Evolutionary conservation across 2,329 filamentous ascomycete species (phyloP), one percentile per base, ranked within the genome.

Genomic region (Bipolaris zeicola): DNA sequence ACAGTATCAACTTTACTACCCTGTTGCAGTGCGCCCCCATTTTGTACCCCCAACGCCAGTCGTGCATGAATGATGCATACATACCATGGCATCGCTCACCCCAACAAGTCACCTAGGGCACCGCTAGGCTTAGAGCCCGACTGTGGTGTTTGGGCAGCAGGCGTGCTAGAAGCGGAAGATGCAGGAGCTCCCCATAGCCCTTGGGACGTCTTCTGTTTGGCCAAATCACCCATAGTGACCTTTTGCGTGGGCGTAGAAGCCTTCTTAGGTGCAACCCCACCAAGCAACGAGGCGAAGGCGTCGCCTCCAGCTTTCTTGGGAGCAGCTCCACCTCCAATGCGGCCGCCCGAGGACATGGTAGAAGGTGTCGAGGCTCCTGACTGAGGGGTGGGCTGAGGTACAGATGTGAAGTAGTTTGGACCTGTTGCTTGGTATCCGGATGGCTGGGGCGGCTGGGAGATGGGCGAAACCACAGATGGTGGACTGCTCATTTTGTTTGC

Each of bases 201-300:
- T 14, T 93, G 92, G 67, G 88, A 92, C 56, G 92, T 95, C 83
- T 98, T 97, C 78, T 97, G 92, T 82, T 97, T 97, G n/a, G 93
- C 94, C 77, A 99, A 86, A 75, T 96, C 93, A 28, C 92, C 93
- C 79, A 99, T 85, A 52, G 93, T 93, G 49, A 92, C 88, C 56
- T 87, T 83, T 51, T 83, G 80, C 8, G 80, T 81, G 11, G 83
- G 81, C 2, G 87, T 84, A 58, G 78, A 82, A 1, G 83, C 78
- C 79, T 95, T 96, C 81, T 92, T 92, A 63, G 92, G 84, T 44
- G 88, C 87, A 10, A 84, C 84, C 62, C 87, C 91, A 26, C 88
- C 88, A 86, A 96, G 96, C 33, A 99, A 82, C 18, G 88, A 90
- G 13, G 92, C 93, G 69, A 99, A 99, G 0, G 90, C 94, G 76